Conservation (phyloP, 1,284 basidiomycete genomes). For the Leucoagaricus sp. region DNA sequence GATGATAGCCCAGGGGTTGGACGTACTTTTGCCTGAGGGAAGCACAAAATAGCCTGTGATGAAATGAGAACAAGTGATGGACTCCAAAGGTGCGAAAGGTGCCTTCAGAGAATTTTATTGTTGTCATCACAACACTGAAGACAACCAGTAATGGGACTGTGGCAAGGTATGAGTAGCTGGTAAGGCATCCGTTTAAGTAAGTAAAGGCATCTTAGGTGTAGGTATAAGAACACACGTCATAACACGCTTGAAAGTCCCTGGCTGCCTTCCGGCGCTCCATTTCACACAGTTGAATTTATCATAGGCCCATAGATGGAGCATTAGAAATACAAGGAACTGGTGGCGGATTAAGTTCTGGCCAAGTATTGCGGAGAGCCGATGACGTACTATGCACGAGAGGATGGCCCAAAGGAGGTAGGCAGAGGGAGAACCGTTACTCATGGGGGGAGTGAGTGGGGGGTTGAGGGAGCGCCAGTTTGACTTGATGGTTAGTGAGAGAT, state of each 20-base stretch:
- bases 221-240: constrained; percentile 64
- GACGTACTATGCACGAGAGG: constrained; percentile 58
- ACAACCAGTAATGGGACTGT: constrained; percentile 63
- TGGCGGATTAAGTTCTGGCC: constrained; percentile 7
- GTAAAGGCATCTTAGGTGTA: neutral
- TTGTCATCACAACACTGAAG: constrained; percentile 59
- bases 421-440: constrained; percentile 68
- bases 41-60: constrained; percentile 39
- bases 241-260: constrained; percentile 76
- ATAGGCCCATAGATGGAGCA: constrained; percentile 73
- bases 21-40: constrained; percentile 41
- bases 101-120: constrained; percentile 74
- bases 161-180: constrained; percentile 71
- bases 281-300: constrained; percentile 70
- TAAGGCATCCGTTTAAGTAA: constrained; percentile 16
- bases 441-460: constrained; percentile 33
- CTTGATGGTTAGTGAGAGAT: neutral
- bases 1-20: constrained; percentile 1
- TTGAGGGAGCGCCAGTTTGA: constrained; percentile 35
- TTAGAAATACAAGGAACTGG: constrained; percentile 66
- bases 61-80: neutral
- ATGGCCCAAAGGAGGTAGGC: constrained; percentile 74
- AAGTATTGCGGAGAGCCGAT: constrained; percentile 1
- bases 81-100: constrained; percentile 16
- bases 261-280: constrained; percentile 71